phyloP scores from a whole-genome alignment of 257 asterid species.

The Euphrasia confusa region DNA sequence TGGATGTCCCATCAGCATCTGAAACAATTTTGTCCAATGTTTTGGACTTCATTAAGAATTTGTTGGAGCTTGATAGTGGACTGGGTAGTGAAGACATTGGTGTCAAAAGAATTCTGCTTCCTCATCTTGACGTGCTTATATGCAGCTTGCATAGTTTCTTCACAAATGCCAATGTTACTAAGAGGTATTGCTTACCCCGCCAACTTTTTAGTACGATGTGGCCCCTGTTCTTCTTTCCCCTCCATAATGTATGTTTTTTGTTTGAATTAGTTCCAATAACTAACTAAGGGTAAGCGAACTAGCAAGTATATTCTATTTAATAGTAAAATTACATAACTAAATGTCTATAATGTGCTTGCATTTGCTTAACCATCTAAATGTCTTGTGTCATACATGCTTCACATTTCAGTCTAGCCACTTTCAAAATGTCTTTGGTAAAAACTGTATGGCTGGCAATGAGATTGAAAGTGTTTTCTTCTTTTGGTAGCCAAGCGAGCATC shows the following conservation, averaged over 20 bases:
- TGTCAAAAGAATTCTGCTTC: conserved; percentile 49
- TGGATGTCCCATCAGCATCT: conserved; percentile 65
- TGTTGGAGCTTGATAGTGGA: conserved; percentile 69
- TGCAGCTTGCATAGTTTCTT: conserved; percentile 55
- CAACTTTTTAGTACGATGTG: not conserved
- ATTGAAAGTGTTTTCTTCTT: not conserved
- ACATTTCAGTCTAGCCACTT: not conserved
- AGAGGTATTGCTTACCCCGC: conserved; percentile 43
- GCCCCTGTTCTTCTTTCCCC: not conserved
- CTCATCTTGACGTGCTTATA: conserved; percentile 65
- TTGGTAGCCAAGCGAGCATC: not conserved
- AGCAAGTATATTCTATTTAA: not conserved
- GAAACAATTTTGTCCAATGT: conserved; percentile 57
- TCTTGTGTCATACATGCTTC: not conserved
- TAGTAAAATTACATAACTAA: no score
- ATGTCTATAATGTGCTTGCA: not conserved
- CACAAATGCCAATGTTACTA: conserved; percentile 38
- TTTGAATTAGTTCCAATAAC: not conserved
- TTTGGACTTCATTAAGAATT: conserved; percentile 70
- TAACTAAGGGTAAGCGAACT: not conserved
- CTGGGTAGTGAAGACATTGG: conserved; percentile 41
- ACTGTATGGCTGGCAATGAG: not conserved
- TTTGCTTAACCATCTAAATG: not conserved
- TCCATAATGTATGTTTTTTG: conserved; percentile 1
- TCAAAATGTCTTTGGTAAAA: conserved; percentile 12